A percentile compares a stretch with the other conserved stretches of the same genome.
Conservation (phyloP, 768 basidiomycete genomes). For the Phylloporus scabripes region DNA sequence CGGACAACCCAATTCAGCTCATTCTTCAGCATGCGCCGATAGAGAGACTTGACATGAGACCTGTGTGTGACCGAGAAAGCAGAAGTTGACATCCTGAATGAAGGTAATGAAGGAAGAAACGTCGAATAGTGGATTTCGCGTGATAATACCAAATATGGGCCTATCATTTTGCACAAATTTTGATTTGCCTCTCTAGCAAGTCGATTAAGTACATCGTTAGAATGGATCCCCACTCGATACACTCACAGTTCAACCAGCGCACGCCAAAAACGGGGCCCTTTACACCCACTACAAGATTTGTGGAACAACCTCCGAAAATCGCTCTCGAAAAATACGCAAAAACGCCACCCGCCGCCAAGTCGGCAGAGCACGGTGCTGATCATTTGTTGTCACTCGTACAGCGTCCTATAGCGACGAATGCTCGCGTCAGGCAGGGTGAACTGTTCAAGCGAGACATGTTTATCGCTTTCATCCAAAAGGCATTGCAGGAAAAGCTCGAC, state of each 20-base stretch:
- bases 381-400: slow-evolving; percentile 15
- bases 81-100: slow-evolving; percentile 43
- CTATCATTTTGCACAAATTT: not conserved
- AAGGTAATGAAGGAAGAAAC: slow-evolving; percentile 3
- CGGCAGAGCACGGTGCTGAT: slow-evolving; percentile 11
- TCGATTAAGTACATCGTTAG: slow-evolving; percentile 1
- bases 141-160: slow-evolving; percentile 14
- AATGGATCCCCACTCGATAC: slow-evolving; percentile 78
- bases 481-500: slow-evolving; percentile 64
- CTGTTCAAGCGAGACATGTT: slow-evolving; percentile 78
- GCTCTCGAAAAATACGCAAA: slow-evolving; percentile 42
- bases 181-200: not conserved
- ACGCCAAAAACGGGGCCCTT: slow-evolving; percentile 62
- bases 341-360: slow-evolving; percentile 30
- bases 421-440: slow-evolving; percentile 72
- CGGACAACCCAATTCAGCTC: slow-evolving; percentile 86
- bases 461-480: slow-evolving; percentile 75
- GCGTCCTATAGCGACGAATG: slow-evolving; percentile 74
- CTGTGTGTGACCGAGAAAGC: slow-evolving; percentile 73
- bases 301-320: slow-evolving; percentile 38
- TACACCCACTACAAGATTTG: slow-evolving; percentile 40
- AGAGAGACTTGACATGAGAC: slow-evolving; percentile 86
- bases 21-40: slow-evolving; percentile 82
- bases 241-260: slow-evolving; percentile 70
- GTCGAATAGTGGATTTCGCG: slow-evolving; percentile 6